These are phyloP conservation scores for Pluteus cervinus DNA, from an alignment of 768 basidiomycete species.

Conservation along the genomic window DNA sequence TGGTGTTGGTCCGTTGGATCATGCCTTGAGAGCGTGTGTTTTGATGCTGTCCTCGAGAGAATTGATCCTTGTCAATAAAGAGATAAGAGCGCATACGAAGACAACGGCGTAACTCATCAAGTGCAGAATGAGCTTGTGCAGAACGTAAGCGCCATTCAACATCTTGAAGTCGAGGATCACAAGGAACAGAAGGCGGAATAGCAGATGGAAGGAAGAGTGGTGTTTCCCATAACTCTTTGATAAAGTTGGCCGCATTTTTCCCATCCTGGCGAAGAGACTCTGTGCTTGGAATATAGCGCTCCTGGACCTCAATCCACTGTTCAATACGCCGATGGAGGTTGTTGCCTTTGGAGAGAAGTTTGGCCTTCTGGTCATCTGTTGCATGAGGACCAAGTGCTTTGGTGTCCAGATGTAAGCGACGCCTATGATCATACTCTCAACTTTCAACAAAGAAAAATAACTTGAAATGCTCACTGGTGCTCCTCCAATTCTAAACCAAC, in stretches of 20 bases:
- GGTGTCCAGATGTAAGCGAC: background rate
- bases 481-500: conserved; percentile 14
- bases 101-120: conserved; percentile 1
- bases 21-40: background rate
- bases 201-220: conserved; percentile 3
- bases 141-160: conserved; percentile 4
- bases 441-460: too few relatives aligned
- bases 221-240: too few relatives aligned
- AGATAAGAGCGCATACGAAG: conserved; percentile 1
- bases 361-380: background rate
- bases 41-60: background rate
- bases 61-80: conserved; percentile 1
- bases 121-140: background rate
- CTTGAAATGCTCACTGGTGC: conserved; percentile 11
- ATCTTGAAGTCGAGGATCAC: background rate
- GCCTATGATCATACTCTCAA: background rate
- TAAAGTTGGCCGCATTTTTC: too few relatives aligned
- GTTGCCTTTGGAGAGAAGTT: background rate
- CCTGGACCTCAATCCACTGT: conserved; percentile 3
- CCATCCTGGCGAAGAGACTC: background rate
- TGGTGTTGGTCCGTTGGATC: background rate
- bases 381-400: background rate
- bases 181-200: background rate
- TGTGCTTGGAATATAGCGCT: conserved; percentile 2
- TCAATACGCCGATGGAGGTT: background rate